A percentile compares a stretch with the other conserved stretches of the same genome.
Conservation (phyloP, 441 rosid species). For the Gossypium gossypioides region DNA sequence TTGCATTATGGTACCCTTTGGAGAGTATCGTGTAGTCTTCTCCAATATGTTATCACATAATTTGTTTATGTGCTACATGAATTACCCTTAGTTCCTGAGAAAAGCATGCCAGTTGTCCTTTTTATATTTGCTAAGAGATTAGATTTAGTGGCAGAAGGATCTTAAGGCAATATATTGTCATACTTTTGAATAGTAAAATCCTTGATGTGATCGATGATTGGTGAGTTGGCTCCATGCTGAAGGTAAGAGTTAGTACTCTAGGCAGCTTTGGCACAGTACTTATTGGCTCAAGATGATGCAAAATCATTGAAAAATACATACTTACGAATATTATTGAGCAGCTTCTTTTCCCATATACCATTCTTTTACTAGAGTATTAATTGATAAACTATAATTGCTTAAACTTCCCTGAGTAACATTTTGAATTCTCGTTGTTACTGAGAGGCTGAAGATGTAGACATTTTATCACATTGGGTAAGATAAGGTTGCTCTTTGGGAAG, state of each 20-base stretch:
- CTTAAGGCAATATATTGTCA: background rate
- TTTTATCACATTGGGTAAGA: background rate
- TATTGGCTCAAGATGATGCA: background rate
- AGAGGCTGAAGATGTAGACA: background rate
- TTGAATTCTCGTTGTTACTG: background rate
- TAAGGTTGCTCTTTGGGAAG: background rate
- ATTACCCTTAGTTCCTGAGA: conserved; percentile 1
- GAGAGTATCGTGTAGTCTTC: background rate
- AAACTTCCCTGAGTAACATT: background rate
- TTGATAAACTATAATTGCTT: background rate
- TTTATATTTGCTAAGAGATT: conserved; percentile 3
- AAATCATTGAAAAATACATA: background rate
- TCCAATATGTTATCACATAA: conserved; percentile 1
- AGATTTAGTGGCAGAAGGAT: conserved; percentile 2
- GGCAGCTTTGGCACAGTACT: background rate
- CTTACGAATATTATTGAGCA: background rate
- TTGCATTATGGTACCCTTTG: background rate
- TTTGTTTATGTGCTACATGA: background rate
- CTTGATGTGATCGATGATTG: background rate
- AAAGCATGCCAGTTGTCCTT: conserved; percentile 1
- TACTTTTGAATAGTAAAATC: background rate
- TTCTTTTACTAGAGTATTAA: background rate
- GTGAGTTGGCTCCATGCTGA: background rate
- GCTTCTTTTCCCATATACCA: background rate
- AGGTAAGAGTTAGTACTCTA: background rate